Base-by-base conservation (phyloP, 176 grass and related monocot species). In the Musa beccarii region DNA sequence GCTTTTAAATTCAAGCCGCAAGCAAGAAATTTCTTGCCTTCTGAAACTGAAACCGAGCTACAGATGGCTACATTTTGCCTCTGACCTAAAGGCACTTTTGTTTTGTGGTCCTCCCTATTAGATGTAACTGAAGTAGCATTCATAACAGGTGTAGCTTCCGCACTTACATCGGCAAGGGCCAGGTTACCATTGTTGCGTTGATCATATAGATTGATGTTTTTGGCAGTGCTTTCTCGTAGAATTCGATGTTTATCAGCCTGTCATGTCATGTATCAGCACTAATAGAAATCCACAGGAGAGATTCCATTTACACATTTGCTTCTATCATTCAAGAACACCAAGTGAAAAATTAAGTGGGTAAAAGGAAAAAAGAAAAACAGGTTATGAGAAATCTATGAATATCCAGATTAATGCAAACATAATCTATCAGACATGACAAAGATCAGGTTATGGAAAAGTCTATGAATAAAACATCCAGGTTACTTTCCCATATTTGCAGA, bases 231-330 rank as follows among this genome's bases (percentile, higher is more conserved):
- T 53, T 89, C 87, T 79, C 85, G 87, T 17, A 97, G 87, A 69
- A 97, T 90, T 74, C 80, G 88, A 67, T 85, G 85, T 77, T 93
- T 92, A 80, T 93, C 90, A 80, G 89, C 85, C 93, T 97, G 86
- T 56, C 85, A 76, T 51, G 49, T 70, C 51, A 69, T 50, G 51
- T 51, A 10, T 51, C 68, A 70, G 16, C 16, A 70, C 67, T 51
- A 70, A 3, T 11, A 12, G 10, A 66, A 20, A 61, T n/a, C 63
- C 12, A 11, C 0, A 65, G 5, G 20, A 8, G 25, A 65, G 19
- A 25, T 65, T 11, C 2, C 11, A 26, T 2, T 25, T 22, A 23
- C 63, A 23, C 23, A 8, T 13, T 12, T 65, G 22, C 1, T 17
- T 59, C 2, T 6, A 65, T 4, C 63, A 22, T 26, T 28, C 11